phyloP scores from a whole-genome alignment of 148 eudicot genomes.

The Nepenthes gracilis region DNA sequence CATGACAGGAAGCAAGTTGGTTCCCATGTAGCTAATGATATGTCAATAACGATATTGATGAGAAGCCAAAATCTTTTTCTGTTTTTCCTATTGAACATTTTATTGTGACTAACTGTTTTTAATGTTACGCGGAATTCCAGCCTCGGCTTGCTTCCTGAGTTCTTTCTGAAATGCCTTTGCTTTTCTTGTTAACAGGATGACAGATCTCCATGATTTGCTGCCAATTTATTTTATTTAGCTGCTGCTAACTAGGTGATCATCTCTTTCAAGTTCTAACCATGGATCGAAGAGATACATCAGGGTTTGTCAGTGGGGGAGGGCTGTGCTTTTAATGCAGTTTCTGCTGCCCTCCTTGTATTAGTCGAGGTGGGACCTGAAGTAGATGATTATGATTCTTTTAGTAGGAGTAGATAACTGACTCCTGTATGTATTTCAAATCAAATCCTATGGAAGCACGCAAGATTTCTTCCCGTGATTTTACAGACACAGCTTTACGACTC shows the following conservation, averaged over 20 bases:
- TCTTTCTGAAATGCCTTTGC: too few species aligned
- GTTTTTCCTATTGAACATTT: too few species aligned
- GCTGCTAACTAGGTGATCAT: conserved; percentile 7
- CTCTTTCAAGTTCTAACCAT: neutral
- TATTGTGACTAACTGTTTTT: too few species aligned
- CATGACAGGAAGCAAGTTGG: too few species aligned
- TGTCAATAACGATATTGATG: too few species aligned
- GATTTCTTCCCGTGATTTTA: conserved; percentile 7
- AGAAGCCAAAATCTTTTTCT: too few species aligned
- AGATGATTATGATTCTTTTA: neutral
- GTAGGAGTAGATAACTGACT: conserved; percentile 8
- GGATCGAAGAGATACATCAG: neutral
- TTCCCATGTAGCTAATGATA: too few species aligned
- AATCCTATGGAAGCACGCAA: conserved; percentile 11
- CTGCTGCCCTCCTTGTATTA: conserved; percentile 10
- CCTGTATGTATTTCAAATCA: conserved; percentile 5
- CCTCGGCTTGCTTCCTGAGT: too few species aligned
- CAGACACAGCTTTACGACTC: conserved; percentile 13
- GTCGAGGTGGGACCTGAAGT: conserved; percentile 6
- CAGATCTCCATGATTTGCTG: neutral
- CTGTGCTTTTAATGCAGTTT: neutral
- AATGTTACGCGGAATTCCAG: neutral
- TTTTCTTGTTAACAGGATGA: too few species aligned
- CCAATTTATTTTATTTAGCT: neutral
- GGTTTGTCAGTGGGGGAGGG: neutral